Base-by-base conservation (phyloP, 179 eudicot species). In the Kewa caespitosa region DNA sequence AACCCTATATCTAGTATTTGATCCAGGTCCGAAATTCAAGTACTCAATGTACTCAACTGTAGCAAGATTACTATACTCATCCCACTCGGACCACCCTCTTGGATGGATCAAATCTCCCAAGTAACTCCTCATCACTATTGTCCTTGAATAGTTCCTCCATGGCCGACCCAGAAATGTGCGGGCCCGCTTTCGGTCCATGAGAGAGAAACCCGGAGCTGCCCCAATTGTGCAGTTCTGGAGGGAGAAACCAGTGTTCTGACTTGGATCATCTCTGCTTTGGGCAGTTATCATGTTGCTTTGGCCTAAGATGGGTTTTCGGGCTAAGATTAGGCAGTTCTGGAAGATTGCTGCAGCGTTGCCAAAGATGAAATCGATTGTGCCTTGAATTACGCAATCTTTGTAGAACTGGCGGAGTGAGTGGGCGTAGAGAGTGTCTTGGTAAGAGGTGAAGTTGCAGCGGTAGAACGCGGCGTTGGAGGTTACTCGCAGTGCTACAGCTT, bases 331-430 rank as follows among this genome's bases (percentile, higher is more conserved):
- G 67, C 90, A 87, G 86, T 88, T 85, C 30, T 83, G 84, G 74
- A 91, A 89, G 50, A 87, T 80, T 1, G 96, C 93, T n/a, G 91
- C 91, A 33, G 96, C 96, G 42, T 91, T 91, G 4, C 96, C 93
- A 12, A 91, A 91, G 81, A 89, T 89, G 86, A 91, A 91, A 69
- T 91, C 93, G 2, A 89, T 78, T 17, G 96, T 91, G n/a, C 96
- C 96, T 76, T 89, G 85, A 75, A 91, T 84, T 20, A 77, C 69
- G 79, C 96, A 91, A 11, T 91, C 85, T 6, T 84, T 82, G 77
- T 86, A 91, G 41, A 86, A 84, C 55, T 91, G 96, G 6, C 85
- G 77, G 27, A 91, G 87, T 0, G 93, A 91, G 60, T 91, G 91
- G 2, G 90, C 89, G 31, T 91, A 91, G 33, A 91, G 87, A 0